phyloP scores from a whole-genome alignment of 164 flowering plant species.

The Cinnamomum chago region DNA sequence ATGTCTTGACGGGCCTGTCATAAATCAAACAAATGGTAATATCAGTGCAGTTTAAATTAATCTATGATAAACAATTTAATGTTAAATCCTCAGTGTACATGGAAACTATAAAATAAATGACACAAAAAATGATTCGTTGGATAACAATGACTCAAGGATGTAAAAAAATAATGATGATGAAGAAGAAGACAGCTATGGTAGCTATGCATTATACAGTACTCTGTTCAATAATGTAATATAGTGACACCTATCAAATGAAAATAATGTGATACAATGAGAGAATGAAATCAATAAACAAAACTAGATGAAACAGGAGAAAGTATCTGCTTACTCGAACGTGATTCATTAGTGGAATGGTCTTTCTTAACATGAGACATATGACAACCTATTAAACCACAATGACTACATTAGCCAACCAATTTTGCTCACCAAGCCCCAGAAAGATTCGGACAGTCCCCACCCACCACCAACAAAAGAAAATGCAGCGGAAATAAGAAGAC shows the following conservation, averaged over 20 bases:
- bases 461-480: not conserved
- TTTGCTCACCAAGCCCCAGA: not conserved
- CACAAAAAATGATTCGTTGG: not conserved
- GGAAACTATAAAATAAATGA: not conserved
- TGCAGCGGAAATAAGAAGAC: not conserved
- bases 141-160: not conserved
- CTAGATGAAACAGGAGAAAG: not conserved
- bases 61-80: not conserved
- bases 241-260: not conserved
- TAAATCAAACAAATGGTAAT: conserved; percentile 6
- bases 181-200: not conserved
- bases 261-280: not conserved
- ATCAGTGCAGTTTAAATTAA: not conserved
- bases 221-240: not conserved
- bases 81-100: not conserved
- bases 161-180: too few relatives aligned
- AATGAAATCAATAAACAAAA: not conserved
- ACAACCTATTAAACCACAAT: conserved; percentile 54
- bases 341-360: conserved; percentile 84
- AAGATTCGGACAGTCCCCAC: not conserved
- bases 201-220: not conserved
- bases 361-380: conserved; percentile 87
- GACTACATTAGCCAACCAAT: conserved; percentile 8
- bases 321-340: conserved; percentile 75
- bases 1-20: conserved; percentile 81